Conservation (phyloP, 2,329 filamentous ascomycete genomes). For the Fusarium sp. region DNA sequence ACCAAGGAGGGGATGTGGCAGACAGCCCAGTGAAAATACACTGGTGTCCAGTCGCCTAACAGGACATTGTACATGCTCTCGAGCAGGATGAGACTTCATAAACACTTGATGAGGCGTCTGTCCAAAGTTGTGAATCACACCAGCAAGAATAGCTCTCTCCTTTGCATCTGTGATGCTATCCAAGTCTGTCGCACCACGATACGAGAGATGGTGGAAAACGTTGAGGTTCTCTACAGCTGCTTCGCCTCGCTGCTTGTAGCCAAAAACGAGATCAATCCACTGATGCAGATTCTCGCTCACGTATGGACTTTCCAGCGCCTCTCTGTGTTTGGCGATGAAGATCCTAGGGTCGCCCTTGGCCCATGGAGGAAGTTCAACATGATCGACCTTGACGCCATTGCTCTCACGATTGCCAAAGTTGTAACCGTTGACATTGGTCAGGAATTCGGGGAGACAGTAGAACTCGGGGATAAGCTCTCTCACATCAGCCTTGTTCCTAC, state of each 20-base stretch:
- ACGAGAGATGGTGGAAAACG: slow-evolving; percentile 95
- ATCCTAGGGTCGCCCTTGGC: slow-evolving; percentile 96
- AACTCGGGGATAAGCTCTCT: slow-evolving; percentile 96
- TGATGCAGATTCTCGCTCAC: slow-evolving; percentile 90
- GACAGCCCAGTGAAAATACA: slow-evolving; percentile 78
- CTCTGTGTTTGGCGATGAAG: slow-evolving; percentile 95
- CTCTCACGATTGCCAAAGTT: slow-evolving; percentile 92
- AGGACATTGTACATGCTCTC: slow-evolving; percentile 74
- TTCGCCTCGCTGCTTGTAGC: slow-evolving; percentile 92
- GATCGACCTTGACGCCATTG: slow-evolving; percentile 80
- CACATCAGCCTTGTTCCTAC: slow-evolving; percentile 92
- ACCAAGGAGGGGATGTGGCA: slow-evolving; percentile 82
- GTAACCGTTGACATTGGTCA: slow-evolving; percentile 93
- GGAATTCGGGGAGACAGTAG: slow-evolving; percentile 94
- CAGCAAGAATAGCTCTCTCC: slow-evolving; percentile 88
- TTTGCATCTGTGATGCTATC: slow-evolving; percentile 91
- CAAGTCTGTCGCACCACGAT: slow-evolving; percentile 91
- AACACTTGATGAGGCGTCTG: slow-evolving; percentile 98
- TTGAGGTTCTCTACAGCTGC: slow-evolving; percentile 92
- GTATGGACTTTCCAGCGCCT: slow-evolving; percentile 92
- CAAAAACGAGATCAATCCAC: slow-evolving; percentile 97
- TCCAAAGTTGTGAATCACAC: slow-evolving; percentile 98
- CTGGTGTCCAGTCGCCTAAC: slow-evolving; percentile 80
- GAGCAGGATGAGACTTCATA: slow-evolving; percentile 79
- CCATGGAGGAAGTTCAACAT: slow-evolving; percentile 93